A percentile compares a stretch with the other conserved stretches of the same genome.
These are phyloP conservation scores for Heteromeles arbutifolia DNA, from an alignment of 306 rosid genomes.

Conservation along the genomic window DNA sequence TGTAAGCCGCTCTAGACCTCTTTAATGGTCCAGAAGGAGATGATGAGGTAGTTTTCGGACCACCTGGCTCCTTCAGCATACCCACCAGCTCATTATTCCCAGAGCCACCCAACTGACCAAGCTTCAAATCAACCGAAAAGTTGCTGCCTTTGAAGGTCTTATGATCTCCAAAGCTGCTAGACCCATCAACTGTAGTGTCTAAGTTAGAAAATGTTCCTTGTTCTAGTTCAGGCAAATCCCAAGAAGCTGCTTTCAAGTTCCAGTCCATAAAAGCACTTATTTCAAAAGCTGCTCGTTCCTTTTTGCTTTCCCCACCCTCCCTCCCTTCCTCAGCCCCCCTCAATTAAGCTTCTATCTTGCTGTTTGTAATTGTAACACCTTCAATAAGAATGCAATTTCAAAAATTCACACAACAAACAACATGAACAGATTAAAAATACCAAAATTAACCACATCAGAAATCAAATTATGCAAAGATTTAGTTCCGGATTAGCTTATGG, in stretches of 20 bases:
- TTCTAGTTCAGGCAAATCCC: slow-evolving; percentile 73
- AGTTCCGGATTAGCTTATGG: not conserved
- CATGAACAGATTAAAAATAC: not conserved
- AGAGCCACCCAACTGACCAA: slow-evolving; percentile 61
- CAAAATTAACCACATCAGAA: slow-evolving; percentile 1
- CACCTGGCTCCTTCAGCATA: slow-evolving; percentile 41
- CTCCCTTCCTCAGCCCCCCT: not conserved
- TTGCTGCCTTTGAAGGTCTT: slow-evolving; percentile 35
- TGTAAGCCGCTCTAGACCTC: slow-evolving; percentile 63
- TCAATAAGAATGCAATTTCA: slow-evolving; percentile 7
- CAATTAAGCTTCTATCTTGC: slow-evolving; percentile 20
- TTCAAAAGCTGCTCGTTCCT: not conserved
- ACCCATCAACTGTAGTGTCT: slow-evolving; percentile 37
- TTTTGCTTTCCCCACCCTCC: not conserved
- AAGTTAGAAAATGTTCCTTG: slow-evolving; percentile 47
- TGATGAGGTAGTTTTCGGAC: slow-evolving; percentile 35
- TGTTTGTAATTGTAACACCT: slow-evolving; percentile 14
- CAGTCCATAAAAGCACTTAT: slow-evolving; percentile 67
- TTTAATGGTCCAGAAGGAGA: slow-evolving; percentile 61
- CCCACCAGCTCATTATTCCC: slow-evolving; percentile 26
- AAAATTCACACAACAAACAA: slow-evolving; percentile 17
- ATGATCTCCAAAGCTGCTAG: slow-evolving; percentile 48
- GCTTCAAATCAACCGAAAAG: slow-evolving; percentile 88
- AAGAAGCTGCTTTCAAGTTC: slow-evolving; percentile 69
- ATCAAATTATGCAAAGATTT: not conserved